These are phyloP conservation scores for Didymella pomorum DNA, from an alignment of 2,329 filamentous ascomycete genomes.

Conservation along the genomic window DNA sequence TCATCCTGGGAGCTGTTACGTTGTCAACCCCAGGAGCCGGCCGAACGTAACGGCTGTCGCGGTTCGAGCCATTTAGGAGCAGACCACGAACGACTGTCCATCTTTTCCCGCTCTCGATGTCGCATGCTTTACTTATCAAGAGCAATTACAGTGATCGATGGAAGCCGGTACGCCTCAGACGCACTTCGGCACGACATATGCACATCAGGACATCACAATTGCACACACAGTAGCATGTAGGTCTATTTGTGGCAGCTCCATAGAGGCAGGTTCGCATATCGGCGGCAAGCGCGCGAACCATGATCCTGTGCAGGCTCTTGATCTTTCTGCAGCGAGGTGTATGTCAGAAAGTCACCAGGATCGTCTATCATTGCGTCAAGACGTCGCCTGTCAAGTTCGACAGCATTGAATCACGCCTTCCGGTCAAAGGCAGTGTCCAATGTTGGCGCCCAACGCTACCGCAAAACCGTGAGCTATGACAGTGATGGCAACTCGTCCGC, in stretches of 20 bases:
- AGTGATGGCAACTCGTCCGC: not conserved
- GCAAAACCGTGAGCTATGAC: not conserved
- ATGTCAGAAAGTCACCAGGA: not conserved
- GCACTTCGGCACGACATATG: not conserved
- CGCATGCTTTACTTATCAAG: not conserved
- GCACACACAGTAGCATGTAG: not conserved
- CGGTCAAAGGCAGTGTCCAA: not conserved
- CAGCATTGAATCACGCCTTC: not conserved
- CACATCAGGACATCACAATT: not conserved
- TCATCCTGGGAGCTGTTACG: conserved; percentile 1
- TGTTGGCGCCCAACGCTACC: not conserved
- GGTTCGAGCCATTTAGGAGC: not conserved
- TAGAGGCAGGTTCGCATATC: not conserved
- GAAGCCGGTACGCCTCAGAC: not conserved
- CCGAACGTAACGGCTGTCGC: conserved; percentile 5
- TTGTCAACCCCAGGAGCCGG: not conserved
- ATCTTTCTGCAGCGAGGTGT: not conserved
- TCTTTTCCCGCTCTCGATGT: not conserved
- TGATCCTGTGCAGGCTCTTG: not conserved
- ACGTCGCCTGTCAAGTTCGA: not conserved
- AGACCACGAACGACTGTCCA: not conserved
- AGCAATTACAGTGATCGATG: not conserved
- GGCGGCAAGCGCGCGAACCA: conserved; percentile 1
- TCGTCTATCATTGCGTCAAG: not conserved
- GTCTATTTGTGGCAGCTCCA: not conserved